Base-by-base conservation (phyloP, 805 yeast species). In the Barnettozyma populi region DNA sequence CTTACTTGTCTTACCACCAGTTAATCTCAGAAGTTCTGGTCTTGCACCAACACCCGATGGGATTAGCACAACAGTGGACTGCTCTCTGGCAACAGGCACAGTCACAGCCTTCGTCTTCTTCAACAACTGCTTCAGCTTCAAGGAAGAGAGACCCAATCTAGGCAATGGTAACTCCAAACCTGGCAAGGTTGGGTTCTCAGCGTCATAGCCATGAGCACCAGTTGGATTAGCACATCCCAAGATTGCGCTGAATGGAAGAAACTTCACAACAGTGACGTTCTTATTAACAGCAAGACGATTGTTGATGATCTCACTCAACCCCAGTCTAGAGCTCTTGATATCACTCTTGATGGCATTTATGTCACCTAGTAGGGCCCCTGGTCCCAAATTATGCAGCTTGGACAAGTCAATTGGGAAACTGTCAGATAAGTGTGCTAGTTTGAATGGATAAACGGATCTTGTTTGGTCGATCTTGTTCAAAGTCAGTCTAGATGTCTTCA, bases 371-470 rank as follows among this genome's bases (percentile, higher is more conserved):
- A 63, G 51, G 16, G 59, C 49, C 39, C 58, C 60, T 16, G 65
- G 60, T 3, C 64, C 63, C 21, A 54, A 48, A 41, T 40, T 45
- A 39, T 59, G 62, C 45, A 72, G 57, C 24, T 65, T 65, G 34
- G 66, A 59, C 36, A 70, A 60, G 41, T 76, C 68, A 21, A 83
- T 65, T 47, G 90, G 90, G 75, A 83, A 84, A 36, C 66, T 58
- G 21, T 73, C 71, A 14, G 88, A 76, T 41, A 87, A 69, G 67
- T 87, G 84, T 35, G 89, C 74, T 56, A 90, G 74, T 68, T 89
- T 92, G 74, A 92, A 88, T 48, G 99, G 98, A 67, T 80, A 92
- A 31, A 94, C 98, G 24, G 96, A 86, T 56, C 79, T 74, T 42
- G 77, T 71, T 56, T 77, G 79, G 67, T 90, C 96, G 55, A 88